Conservation (phyloP, 2,329 filamentous ascomycete species). For the Balansia obtecta region DNA sequence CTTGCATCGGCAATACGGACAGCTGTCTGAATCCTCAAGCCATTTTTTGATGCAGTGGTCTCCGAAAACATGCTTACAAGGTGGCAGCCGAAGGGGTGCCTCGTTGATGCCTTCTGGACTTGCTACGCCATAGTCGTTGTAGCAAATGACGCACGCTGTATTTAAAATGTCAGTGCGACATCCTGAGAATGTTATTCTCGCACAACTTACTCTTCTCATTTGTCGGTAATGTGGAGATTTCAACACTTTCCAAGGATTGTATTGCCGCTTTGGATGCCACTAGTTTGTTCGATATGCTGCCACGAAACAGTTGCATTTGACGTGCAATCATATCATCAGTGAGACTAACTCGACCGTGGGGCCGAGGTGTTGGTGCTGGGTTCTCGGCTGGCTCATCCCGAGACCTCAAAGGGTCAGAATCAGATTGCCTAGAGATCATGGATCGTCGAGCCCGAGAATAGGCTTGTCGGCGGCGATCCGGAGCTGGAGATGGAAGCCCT, state of each 20-base stretch:
- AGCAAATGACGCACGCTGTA: constrained; percentile 50
- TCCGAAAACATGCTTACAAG: constrained; percentile 53
- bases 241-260: constrained; percentile 32
- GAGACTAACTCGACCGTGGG: constrained; percentile 5
- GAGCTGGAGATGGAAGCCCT: constrained; percentile 10
- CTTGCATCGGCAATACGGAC: constrained; percentile 52
- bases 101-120: constrained; percentile 48
- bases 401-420: constrained; percentile 13
- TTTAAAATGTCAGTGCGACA: neutral
- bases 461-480: constrained; percentile 15
- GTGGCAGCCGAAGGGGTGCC: constrained; percentile 43
- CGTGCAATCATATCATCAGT: constrained; percentile 23
- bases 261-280: constrained; percentile 36
- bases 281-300: constrained; percentile 28
- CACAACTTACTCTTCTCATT: constrained; percentile 34
- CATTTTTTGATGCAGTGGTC: constrained; percentile 53
- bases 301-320: constrained; percentile 33
- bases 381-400: constrained; percentile 10
- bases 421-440: constrained; percentile 11
- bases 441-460: constrained; percentile 17
- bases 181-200: neutral
- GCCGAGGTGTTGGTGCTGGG: neutral
- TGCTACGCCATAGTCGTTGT: constrained; percentile 45
- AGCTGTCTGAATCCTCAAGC: constrained; percentile 49
- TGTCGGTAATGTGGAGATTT: constrained; percentile 30